Evolutionary conservation across 768 basidiomycete genomes (phyloP), one percentile per base, ranked within the genome.

Genomic region (Candolleomyces eurysporus): DNA sequence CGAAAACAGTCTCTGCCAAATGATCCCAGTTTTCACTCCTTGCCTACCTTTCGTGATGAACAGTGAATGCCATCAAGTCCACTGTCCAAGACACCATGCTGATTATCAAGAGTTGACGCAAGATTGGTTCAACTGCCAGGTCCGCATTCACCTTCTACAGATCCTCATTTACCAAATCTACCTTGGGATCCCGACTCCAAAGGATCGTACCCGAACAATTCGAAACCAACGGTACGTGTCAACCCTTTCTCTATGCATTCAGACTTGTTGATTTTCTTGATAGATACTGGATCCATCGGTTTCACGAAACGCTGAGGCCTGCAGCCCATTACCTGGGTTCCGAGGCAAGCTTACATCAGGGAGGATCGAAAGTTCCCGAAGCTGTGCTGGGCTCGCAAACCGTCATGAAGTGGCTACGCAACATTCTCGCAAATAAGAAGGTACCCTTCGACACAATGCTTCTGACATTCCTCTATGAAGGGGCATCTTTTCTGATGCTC

Each of bases 291-390:
- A 26, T 26, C 26, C 26, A 26, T 26, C 26, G 26, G 4, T 26
- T 26, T 26, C 4, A 26, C 58, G 79, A 83, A n/a, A 75, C 79
- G 1, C 51, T 88, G 7, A 75, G 79, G 61, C 87, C 88, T 2
- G 26, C 26, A 26, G 26, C 26, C 26, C 26, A 26, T 26, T 26
- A 26, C 26, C 26, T 26, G 26, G 26, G 26, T 4, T 26, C 26
- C 2, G 26, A 26, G 26, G 26, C 26, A 26, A 26, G 26, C 26
- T 2, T 26, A 26, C 26, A 4, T 26, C 26, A 26, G 26, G 26
- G 26, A 26, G 26, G 26, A 4, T 26, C 26, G 4, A 26, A 26
- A 26, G 26, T 26, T 26, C 26, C 26, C 26, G 26, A 26, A 26
- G 26, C 26, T 26, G 26, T 26, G 26, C 26, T 26, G 26, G 26